Evolutionary conservation across 2,329 filamentous ascomycete species (phyloP).

Genomic region (Fusarium nisikadoi): DNA sequence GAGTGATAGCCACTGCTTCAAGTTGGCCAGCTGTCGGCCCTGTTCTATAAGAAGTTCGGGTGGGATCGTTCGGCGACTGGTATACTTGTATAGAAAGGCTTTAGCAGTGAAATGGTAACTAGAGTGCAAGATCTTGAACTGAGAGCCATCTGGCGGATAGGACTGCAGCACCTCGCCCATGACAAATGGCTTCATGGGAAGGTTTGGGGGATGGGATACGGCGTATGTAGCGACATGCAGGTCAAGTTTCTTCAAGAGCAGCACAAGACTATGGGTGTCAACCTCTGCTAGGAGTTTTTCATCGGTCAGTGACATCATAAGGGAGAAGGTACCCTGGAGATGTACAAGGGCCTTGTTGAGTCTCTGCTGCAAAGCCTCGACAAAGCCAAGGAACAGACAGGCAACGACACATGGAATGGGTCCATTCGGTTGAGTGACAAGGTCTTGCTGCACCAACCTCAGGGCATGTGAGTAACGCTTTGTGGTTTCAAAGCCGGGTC

Average conservation of each 20-base stretch:
- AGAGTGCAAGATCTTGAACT: slow-evolving; percentile 17
- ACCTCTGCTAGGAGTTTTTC: neutral
- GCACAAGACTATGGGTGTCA: slow-evolving; percentile 8
- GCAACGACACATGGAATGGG: slow-evolving; percentile 29
- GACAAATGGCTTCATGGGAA: neutral
- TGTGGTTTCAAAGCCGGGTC: neutral
- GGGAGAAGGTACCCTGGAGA: slow-evolving; percentile 18
- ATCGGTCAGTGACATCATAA: slow-evolving; percentile 15
- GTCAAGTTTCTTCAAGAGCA: slow-evolving; percentile 32
- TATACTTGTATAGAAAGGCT: slow-evolving; percentile 29
- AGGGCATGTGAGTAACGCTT: slow-evolving; percentile 26
- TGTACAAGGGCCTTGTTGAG: slow-evolving; percentile 15
- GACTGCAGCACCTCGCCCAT: neutral
- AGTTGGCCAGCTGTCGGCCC: slow-evolving; percentile 23
- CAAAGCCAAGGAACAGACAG: slow-evolving; percentile 26
- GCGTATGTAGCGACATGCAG: slow-evolving; percentile 36
- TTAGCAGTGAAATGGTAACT: slow-evolving; percentile 28
- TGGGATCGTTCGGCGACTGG: slow-evolving; percentile 11
- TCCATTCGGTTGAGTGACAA: slow-evolving; percentile 13
- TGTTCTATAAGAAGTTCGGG: slow-evolving; percentile 37
- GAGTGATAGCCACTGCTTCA: slow-evolving; percentile 29
- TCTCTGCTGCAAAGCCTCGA: slow-evolving; percentile 24
- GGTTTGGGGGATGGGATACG: slow-evolving; percentile 10
- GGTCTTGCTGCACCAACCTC: slow-evolving; percentile 26
- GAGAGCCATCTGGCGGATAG: neutral